Conservation (phyloP, 768 basidiomycete species). For the Austroboletus festivus region DNA sequence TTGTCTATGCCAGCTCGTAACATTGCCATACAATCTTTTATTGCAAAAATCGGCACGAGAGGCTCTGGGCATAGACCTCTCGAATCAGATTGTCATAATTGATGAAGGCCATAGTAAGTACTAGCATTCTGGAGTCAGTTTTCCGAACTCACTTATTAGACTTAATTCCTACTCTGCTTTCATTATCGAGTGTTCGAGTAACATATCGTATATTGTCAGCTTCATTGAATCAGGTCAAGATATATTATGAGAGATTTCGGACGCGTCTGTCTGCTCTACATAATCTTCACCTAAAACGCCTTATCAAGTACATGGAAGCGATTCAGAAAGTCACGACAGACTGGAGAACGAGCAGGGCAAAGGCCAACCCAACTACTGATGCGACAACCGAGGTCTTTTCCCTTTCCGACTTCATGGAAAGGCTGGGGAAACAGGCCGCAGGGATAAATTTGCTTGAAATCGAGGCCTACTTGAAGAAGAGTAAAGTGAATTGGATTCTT, state of each 20-base stretch:
- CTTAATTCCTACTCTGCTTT: constrained; percentile 84
- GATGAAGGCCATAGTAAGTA: constrained; percentile 95
- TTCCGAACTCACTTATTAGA: constrained; percentile 45
- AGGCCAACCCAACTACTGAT: constrained; percentile 10
- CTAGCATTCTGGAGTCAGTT: constrained; percentile 1
- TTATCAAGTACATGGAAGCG: constrained; percentile 69
- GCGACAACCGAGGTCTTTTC: constrained; percentile 59
- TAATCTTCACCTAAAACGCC: constrained; percentile 74
- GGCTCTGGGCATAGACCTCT: constrained; percentile 81
- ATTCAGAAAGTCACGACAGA: constrained; percentile 56
- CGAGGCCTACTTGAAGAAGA: constrained; percentile 73
- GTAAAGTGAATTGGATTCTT: constrained; percentile 66
- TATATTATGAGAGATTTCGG: constrained; percentile 76
- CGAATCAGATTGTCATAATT: constrained; percentile 81
- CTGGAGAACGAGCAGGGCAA: constrained; percentile 40
- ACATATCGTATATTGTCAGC: constrained; percentile 51
- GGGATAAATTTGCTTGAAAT: constrained; percentile 85
- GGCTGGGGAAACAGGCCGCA: constrained; percentile 62
- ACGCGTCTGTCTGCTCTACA: constrained; percentile 72
- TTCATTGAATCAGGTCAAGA: constrained; percentile 71
- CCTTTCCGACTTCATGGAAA: constrained; percentile 59
- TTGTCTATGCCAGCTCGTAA: constrained; percentile 59
- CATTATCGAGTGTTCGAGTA: constrained; percentile 73
- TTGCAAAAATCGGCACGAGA: constrained; percentile 81
- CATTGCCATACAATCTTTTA: constrained; percentile 90